A percentile compares a stretch with the other conserved stretches of the same genome.
These are phyloP conservation scores for Pleurotus ostreatus DNA, from an alignment of 768 basidiomycete genomes.

Conservation along the genomic window DNA sequence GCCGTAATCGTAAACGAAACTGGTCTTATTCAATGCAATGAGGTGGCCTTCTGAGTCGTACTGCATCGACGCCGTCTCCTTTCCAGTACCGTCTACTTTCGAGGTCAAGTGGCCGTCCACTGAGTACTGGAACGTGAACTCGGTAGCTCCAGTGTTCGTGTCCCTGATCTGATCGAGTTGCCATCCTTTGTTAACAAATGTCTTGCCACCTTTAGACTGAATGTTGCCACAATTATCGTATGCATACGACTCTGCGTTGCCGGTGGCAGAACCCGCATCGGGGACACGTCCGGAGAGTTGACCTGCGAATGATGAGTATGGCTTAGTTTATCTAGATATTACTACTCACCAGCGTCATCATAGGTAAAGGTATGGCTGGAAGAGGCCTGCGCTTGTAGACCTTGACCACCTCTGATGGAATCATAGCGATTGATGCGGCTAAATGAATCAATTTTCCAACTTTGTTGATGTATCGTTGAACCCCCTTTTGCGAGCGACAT, in stretches of 20 bases:
- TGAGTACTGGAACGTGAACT: slow-evolving; percentile 3
- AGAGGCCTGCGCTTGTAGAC: neutral
- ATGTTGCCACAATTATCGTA: slow-evolving; percentile 11
- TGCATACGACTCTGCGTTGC: neutral
- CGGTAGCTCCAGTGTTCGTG: neutral
- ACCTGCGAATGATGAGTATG: neutral
- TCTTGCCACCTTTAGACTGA: slow-evolving; percentile 3
- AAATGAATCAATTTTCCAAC: slow-evolving; percentile 11
- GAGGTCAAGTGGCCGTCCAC: neutral
- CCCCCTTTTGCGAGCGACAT: slow-evolving; percentile 3
- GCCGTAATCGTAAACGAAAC: slow-evolving; percentile 10
- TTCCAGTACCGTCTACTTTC: neutral
- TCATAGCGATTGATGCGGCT: slow-evolving; percentile 8
- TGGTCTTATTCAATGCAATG: neutral
- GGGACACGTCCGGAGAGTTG: neutral
- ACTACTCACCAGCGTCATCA: neutral
- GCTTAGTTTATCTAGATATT: neutral
- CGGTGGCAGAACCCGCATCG: neutral
- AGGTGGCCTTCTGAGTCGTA: slow-evolving; percentile 4
- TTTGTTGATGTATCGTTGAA: slow-evolving; percentile 6
- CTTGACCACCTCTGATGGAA: neutral
- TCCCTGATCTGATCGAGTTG: slow-evolving; percentile 2
- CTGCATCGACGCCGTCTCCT: neutral
- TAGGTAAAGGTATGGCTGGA: neutral
- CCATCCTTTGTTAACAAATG: slow-evolving; percentile 10